Percentiles rank a stretch among this genome's conserved stretches.
Evolutionary conservation across 164 flowering plant genomes (phyloP).

Genomic region (Pachysandra terminalis): DNA sequence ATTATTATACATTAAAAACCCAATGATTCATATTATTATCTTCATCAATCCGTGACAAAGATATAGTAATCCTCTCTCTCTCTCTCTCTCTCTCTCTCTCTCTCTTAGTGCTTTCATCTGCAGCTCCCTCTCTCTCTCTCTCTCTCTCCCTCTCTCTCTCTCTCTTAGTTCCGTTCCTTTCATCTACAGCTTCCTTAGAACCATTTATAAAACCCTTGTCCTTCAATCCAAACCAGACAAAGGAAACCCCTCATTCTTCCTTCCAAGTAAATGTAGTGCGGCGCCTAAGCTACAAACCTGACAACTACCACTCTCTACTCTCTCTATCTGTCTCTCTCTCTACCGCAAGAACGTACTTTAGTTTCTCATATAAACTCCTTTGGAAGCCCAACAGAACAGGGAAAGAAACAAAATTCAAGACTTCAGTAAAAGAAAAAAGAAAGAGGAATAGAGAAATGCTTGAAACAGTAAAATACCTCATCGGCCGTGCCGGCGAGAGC

Average conservation of each 20-base stretch:
- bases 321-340: background rate
- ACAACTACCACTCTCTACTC: background rate
- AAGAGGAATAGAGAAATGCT: slow-evolving; percentile 39
- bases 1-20: background rate
- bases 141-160: too few relatives aligned
- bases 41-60: slow-evolving; percentile 30
- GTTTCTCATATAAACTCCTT: background rate
- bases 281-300: background rate
- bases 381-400: too few relatives aligned
- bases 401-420: background rate
- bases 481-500: slow-evolving; percentile 66
- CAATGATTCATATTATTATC: background rate
- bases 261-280: background rate
- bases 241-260: background rate
- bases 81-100: background rate
- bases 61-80: slow-evolving; percentile 26
- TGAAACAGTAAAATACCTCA: slow-evolving; percentile 62
- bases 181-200: too few relatives aligned
- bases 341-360: background rate
- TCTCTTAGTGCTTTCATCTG: too few relatives aligned
- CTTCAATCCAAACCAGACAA: too few relatives aligned
- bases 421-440: background rate
- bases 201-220: too few relatives aligned
- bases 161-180: too few relatives aligned
- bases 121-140: too few relatives aligned